Percentiles rank a stretch among this genome's conserved stretches.
phyloP scores from a whole-genome alignment of 2,329 filamentous ascomycete genomes.

The Diaporthe caulivora region DNA sequence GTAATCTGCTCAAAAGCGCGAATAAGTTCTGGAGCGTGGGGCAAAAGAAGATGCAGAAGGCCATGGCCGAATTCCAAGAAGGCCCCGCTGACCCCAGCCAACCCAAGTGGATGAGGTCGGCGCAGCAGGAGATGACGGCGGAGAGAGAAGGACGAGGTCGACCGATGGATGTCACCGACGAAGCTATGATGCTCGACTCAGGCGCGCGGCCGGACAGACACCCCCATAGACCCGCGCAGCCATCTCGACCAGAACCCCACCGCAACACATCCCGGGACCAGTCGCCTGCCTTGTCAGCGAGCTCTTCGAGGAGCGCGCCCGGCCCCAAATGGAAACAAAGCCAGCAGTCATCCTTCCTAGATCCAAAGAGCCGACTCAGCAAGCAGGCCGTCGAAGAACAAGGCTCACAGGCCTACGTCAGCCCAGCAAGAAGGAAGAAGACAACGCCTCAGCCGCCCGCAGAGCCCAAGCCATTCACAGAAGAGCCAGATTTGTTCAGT shows the following conservation, averaged over 20 bases:
- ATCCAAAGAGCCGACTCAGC: slow-evolving; percentile 73
- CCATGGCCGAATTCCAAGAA: slow-evolving; percentile 85
- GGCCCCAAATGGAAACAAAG: slow-evolving; percentile 71
- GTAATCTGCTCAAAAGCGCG: slow-evolving; percentile 89
- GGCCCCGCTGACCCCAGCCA: slow-evolving; percentile 81
- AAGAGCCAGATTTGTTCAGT: slow-evolving; percentile 73
- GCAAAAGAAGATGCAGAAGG: slow-evolving; percentile 92
- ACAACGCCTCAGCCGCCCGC: slow-evolving; percentile 63
- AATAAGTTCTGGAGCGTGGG: slow-evolving; percentile 96
- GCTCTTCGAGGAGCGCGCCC: slow-evolving; percentile 58
- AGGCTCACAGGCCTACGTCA: slow-evolving; percentile 85
- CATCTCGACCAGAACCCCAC: slow-evolving; percentile 48
- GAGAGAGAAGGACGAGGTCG: slow-evolving; percentile 47
- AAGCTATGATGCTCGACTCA: slow-evolving; percentile 84
- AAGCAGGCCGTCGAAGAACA: slow-evolving; percentile 84
- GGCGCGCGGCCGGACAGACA: slow-evolving; percentile 67
- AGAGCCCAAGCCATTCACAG: slow-evolving; percentile 52
- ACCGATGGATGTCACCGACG: slow-evolving; percentile 68
- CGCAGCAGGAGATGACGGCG: slow-evolving; percentile 60
- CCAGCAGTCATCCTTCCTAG: slow-evolving; percentile 55
- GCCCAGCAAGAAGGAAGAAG: slow-evolving; percentile 84
- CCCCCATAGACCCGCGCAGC: slow-evolving; percentile 45
- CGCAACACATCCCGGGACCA: slow-evolving; percentile 57
- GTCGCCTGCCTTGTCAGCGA: slow-evolving; percentile 61
- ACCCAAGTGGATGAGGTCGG: slow-evolving; percentile 95